Evolutionary conservation across 208 protist genomes (phyloP), one percentile per base, ranked within the genome.

Genomic region (Trypanosoma cruzi): DNA sequence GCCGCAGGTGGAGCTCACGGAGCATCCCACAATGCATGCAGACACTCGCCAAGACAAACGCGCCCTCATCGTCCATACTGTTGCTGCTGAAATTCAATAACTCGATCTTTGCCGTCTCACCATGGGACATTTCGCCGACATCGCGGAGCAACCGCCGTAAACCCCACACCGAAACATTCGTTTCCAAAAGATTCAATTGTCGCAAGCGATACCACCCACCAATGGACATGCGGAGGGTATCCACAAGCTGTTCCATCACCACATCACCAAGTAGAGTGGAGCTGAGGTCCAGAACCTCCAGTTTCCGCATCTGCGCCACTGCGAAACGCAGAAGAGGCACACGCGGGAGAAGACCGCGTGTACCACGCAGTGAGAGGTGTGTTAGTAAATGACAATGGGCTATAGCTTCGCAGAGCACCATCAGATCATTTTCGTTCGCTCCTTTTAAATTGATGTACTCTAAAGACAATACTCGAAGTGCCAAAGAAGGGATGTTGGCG

Each of bases 121-220:
- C 64, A 42, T 46, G 48, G 37, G 68, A 26, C 56, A 55, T 18
- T 14, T 71, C 65, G 18, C 48, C 64, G 46, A 68, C 52, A 14
- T 80, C 74, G 10, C 53, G 29, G 44, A 58, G 63, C 55, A 90
- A 62, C 4, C 77, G 61, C 53, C 48, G 26, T 22, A 86, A 42
- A 0, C 66, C 81, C 49, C 73, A 82, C 28, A 79, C 72, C 20
- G 64, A 82, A 22, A 93, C 28, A 11, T 80, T 64, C 28, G 78
- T 87, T 68, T 89, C 79, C 14, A 81, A 69, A 40, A 93, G 68
- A 11, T 77, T 80, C n/a, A 93, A 74, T 22, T 67, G 56, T 46
- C 48, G 75, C 54, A 93, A 73, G 11, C 57, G 67, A 64, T 79
- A 76, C 88, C 88, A 93, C 40, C 88, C 84, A 55, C 84, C 82